Evolutionary conservation across 768 basidiomycete genomes (phyloP), one percentile per base, ranked within the genome.

Genomic region (Suillus clintonianus): DNA sequence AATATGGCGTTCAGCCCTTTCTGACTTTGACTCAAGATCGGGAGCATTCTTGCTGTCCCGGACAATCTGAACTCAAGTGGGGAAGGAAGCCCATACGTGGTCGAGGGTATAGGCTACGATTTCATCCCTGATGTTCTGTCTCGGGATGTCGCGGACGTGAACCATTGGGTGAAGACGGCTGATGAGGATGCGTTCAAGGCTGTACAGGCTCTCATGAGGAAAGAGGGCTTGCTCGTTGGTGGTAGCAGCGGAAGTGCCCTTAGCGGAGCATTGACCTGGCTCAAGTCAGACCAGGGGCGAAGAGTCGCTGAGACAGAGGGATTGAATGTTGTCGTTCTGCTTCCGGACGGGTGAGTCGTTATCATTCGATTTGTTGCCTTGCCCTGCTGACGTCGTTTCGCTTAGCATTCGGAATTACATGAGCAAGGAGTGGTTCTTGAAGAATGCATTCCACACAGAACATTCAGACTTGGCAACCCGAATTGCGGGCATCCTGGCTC

Each of bases 101-200:
- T 98, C 24, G 97, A 99, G 74, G 97, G 97, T n/a, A 99, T 98
- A 60, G 97, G 97, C 32, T 95, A 95, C 69, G 94, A 97, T 75
- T 97, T 97, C 72, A 72, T 97, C 51, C 96, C 97, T 0, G 85
- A 92, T 48, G 96, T 96, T 2, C 83, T 98, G 45, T 87, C 89
- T 42, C 91, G 90, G 55, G 79, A 83, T 19, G 74, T 78, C 6
- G 69, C 66, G 0, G 82, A 86, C 34, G 80, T 99, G 57, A 85
- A 95, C 70, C 63, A 72, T n/a, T 95, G 93, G 97, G 75, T 94
- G 65, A 99, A 98, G 83, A 89, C 90, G 0, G 80, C 78, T 1
- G 97, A 99, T 68, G 82, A 89, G 3, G 91, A 92, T 50, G 83
- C 95, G 0, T 97, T 95, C 69, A 82, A 81, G 10, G 88, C 89